A percentile compares a stretch with the other conserved stretches of the same genome.
These are phyloP conservation scores for Kwoniella sp. DNA, from an alignment of 768 basidiomycete species.

Conservation along the genomic window DNA sequence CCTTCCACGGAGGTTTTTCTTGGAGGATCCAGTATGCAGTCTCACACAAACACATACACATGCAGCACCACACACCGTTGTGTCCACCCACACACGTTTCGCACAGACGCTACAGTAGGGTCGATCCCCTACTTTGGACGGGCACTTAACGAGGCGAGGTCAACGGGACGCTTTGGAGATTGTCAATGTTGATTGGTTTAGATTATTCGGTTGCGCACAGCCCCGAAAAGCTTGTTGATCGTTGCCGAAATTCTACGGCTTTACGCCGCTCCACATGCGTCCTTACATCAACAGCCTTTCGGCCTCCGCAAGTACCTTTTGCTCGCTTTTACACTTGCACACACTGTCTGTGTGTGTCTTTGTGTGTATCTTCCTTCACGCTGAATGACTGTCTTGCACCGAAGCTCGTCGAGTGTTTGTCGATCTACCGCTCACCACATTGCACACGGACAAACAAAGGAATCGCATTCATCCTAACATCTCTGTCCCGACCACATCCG, in stretches of 20 bases:
- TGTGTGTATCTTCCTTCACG: neutral
- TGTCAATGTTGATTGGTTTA: too few relatives aligned
- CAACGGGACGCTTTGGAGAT: too few relatives aligned
- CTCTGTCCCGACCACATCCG: neutral
- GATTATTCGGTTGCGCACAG: neutral
- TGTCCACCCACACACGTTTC: neutral
- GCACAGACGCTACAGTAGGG: neutral
- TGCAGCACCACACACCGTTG: neutral
- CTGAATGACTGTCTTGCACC: neutral
- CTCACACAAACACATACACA: conserved; percentile 5
- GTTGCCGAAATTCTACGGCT: neutral
- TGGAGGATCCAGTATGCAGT: neutral
- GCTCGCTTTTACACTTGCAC: neutral
- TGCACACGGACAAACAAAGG: neutral
- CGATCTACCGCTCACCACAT: neutral
- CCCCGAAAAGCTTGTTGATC: neutral
- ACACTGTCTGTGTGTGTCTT: neutral
- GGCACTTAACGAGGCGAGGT: neutral
- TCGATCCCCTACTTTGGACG: neutral
- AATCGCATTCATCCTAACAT: neutral
- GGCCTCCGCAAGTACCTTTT: too few relatives aligned
- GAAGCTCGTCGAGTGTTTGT: too few relatives aligned
- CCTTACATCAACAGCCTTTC: neutral
- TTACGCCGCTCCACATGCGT: neutral
- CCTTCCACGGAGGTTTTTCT: too few relatives aligned